Evolutionary conservation across 139 green algal species (phyloP), one percentile per base, ranked within the genome.

Genomic region (Chlorella sp.): DNA sequence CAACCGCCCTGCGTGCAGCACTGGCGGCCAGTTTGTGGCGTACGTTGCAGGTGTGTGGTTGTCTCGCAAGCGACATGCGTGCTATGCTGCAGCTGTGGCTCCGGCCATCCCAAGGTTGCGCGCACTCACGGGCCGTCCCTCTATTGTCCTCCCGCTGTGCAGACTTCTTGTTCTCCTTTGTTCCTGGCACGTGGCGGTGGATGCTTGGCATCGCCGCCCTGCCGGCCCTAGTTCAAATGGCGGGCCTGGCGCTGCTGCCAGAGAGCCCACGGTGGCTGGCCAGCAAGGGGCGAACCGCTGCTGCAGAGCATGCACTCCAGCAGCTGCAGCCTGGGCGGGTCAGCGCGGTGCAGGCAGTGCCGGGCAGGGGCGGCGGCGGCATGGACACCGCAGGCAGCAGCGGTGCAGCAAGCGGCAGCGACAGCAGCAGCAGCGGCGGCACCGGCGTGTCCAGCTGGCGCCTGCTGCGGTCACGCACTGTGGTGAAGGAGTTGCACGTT

Each of bases 191-290:
- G 13, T 96, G 93, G 91, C 86, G 94, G 73, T 96, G 92, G 93
- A 96, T 96, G 94, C 86, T 96, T 34, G 94, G 94, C 28, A 60
- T 96, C 1, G 88, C 94, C 1, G 91, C 78, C 0, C 6, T 96
- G 25, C 94, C 94, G 16, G 82, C 93, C 12, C 12, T 91, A 3
- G 41, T 92, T 12, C 94, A 96, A 74, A 16, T 84, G 15, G 63
- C 87, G 3, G 84, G 89, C 26, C 84, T 96, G 55, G 30, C 88
- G 9, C 72, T 89, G 18, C 85, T 96, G 69, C 93, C 93, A 56
- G 93, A 96, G 65, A 94, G 91, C 18, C 93, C 93, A 25, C 78
- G 78, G 68, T 95, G 88, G 76, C 83, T 94, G 65, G 64, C 85
- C 16, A 57, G 68, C 51, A 83, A 67, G 51, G 86, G 78, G 30